A percentile compares a stretch with the other conserved stretches of the same genome.
These are phyloP conservation scores for Penicillium aurantiogriseum DNA, from an alignment of 2,329 filamentous ascomycete genomes.

Conservation along the genomic window DNA sequence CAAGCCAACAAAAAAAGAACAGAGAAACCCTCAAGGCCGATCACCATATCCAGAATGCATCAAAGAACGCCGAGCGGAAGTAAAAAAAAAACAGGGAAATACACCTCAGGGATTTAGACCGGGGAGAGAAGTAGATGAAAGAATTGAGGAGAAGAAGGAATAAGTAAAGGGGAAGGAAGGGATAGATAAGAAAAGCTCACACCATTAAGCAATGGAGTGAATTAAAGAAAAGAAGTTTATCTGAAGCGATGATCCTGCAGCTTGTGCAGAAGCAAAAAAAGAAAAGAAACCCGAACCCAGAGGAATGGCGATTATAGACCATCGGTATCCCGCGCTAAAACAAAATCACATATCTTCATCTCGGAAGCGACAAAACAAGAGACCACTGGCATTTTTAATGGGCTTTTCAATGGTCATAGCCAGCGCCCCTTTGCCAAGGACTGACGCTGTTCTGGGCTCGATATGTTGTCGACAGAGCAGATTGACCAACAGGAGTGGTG, in stretches of 20 bases:
- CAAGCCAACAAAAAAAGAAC: constrained; percentile 10
- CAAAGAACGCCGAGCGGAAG: constrained; percentile 33
- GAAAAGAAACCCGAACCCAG: constrained; percentile 23
- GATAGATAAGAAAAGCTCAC: constrained; percentile 23
- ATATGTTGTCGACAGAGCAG: constrained; percentile 32
- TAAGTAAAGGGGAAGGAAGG: constrained; percentile 13
- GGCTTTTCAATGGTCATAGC: constrained; percentile 56
- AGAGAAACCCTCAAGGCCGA: constrained; percentile 29
- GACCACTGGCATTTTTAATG: constrained; percentile 10
- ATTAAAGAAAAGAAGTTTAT: constrained; percentile 13
- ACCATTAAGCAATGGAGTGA: constrained; percentile 16
- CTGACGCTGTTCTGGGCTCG: constrained; percentile 55
- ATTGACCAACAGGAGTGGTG: constrained; percentile 33
- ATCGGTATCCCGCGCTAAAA: constrained; percentile 33
- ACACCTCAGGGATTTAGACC: constrained; percentile 6
- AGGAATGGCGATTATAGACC: constrained; percentile 24
- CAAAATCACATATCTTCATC: constrained; percentile 40
- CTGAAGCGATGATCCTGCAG: constrained; percentile 7
- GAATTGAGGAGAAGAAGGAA: constrained; percentile 1
- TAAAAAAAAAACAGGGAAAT: constrained; percentile 12
- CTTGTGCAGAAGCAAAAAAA: constrained; percentile 9
- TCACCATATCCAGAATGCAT: constrained; percentile 35
- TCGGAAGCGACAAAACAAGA: constrained; percentile 29
- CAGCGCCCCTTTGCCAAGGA: constrained; percentile 65
- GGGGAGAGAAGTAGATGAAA: neutral